phyloP scores from a whole-genome alignment of 2,329 filamentous ascomycete genomes.

The Aspergillus versicolor region DNA sequence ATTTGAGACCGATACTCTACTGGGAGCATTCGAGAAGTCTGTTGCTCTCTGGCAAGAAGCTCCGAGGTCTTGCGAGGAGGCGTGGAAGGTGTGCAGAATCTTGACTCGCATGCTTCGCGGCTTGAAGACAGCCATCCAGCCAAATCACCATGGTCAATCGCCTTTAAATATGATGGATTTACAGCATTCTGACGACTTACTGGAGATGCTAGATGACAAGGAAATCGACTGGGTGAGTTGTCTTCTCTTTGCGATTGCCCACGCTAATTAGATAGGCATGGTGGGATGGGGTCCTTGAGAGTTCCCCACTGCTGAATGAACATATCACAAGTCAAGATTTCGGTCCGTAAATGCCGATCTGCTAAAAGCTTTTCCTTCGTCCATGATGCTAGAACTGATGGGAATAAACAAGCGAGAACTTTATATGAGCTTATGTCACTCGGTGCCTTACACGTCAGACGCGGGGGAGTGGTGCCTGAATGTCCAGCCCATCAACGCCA shows the following conservation, averaged over 20 bases:
- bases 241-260: background rate
- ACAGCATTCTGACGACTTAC: background rate
- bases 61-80: background rate
- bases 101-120: background rate
- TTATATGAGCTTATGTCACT: background rate
- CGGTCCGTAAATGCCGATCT: too few relatives aligned
- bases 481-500: background rate
- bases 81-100: background rate
- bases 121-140: background rate
- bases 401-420: too few relatives aligned
- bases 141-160: background rate
- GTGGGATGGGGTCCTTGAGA: background rate
- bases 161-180: background rate
- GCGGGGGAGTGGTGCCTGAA: background rate
- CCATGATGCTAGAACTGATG: too few relatives aligned
- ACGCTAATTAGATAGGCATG: background rate
- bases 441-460: background rate
- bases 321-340: background rate
- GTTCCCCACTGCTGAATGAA: background rate
- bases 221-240: conserved; percentile 12
- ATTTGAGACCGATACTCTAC: background rate
- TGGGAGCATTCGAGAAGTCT: background rate
- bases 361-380: too few relatives aligned
- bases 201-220: background rate
- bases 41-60: background rate